Base-by-base conservation (phyloP, 768 basidiomycete genomes). In the Agaricus blazei region DNA sequence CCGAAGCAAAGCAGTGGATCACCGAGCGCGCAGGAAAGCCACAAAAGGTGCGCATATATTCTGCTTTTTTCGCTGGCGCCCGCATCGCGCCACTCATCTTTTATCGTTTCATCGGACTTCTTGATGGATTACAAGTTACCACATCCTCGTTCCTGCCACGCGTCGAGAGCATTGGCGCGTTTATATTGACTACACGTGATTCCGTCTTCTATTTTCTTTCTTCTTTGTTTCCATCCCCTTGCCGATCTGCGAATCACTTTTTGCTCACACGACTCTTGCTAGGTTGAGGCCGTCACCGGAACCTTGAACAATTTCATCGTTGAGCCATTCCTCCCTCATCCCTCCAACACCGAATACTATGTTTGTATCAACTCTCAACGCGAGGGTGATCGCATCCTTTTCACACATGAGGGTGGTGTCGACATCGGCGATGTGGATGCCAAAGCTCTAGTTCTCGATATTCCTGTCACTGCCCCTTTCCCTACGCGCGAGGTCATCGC, bases 371-470 rank as follows among this genome's bases (percentile, higher is more conserved):
- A 86, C 73, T 98, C 96, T 14, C 86, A 82, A 26, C 91, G 97
- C 59, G 89, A 96, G 67, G 93, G 91, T 54, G 97, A 99, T 67
- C 81, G 85, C 49, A 98, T 99, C 70, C 90, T 98, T 68, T 99
- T 98, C 83, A 97, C 94, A 31, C 94, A 97, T 71, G 94, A 98
- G 68, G 97, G 97, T 60, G 97, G 97, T 78, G 93, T 99, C 49
- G 97, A 99, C 64, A 87, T 98, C 60, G 97, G 97, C 60, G 95
- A 99, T 72, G 97, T 98, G 67, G 94, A 99, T 64, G 88, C 93
- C 62, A 98, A 99, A 72, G 95, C 96, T 2, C 84, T 95, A 64
- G 88, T 88, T 62, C 86, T 99, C 59, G 79, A 85, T 64, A 74
- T 98, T 61, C 86, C 88, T 43, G 90, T 97, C 54, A 77, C 68